Evolutionary conservation across 768 basidiomycete species (phyloP).

Genomic region (Boletus sp.): DNA sequence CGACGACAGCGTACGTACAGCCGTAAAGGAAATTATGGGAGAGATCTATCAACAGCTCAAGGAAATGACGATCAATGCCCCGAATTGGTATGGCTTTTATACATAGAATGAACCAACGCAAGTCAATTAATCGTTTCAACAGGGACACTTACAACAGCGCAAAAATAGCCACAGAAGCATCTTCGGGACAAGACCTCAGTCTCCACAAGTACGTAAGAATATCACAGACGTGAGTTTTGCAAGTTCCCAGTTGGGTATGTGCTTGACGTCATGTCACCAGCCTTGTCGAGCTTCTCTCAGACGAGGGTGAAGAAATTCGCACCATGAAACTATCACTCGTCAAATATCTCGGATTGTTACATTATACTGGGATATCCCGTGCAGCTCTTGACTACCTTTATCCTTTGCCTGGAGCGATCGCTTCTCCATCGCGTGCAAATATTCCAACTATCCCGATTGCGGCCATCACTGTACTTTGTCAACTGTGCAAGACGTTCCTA

Average conservation of each 20-base stretch:
- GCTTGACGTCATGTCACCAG: slow-evolving; percentile 5
- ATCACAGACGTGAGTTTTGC: slow-evolving; percentile 51
- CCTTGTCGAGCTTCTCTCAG: slow-evolving; percentile 23
- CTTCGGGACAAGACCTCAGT: slow-evolving; percentile 49
- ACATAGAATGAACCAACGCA: slow-evolving; percentile 1
- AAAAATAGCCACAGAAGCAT: slow-evolving; percentile 53
- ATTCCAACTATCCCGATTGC: slow-evolving; percentile 31
- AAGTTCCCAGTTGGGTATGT: neutral
- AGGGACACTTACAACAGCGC: slow-evolving; percentile 65
- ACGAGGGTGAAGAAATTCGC: slow-evolving; percentile 12
- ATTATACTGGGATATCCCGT: slow-evolving; percentile 51
- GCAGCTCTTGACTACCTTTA: slow-evolving; percentile 43
- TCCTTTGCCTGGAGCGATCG: slow-evolving; percentile 33
- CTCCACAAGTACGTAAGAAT: slow-evolving; percentile 52
- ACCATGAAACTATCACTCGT: slow-evolving; percentile 45
- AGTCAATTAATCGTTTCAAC: slow-evolving; percentile 1
- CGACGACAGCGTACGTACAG: slow-evolving; percentile 43
- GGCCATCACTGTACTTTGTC: slow-evolving; percentile 32
- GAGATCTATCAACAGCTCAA: slow-evolving; percentile 48
- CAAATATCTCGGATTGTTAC: slow-evolving; percentile 56
- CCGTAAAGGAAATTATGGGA: slow-evolving; percentile 57
- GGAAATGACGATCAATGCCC: slow-evolving; percentile 60
- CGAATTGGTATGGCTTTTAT: slow-evolving; percentile 55
- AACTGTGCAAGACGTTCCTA: slow-evolving; percentile 42
- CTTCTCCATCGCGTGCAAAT: slow-evolving; percentile 6